A percentile compares a stretch with the other conserved stretches of the same genome.
phyloP scores from a whole-genome alignment of 805 yeast species.

The Starmerella khaoyaiensis region DNA sequence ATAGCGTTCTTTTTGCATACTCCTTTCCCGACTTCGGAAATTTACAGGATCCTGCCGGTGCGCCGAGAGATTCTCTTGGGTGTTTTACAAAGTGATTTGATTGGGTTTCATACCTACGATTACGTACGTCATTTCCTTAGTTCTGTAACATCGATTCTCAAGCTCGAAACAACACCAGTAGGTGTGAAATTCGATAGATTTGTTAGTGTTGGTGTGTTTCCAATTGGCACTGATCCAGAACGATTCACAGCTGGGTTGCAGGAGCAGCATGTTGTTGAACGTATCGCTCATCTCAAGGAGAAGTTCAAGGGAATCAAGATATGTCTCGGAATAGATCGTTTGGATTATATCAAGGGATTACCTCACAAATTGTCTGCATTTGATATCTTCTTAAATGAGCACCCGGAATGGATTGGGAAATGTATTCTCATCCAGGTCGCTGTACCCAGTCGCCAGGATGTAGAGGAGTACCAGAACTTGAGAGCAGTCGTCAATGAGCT shows the following conservation, averaged over 20 bases:
- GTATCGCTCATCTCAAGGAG: slow-evolving; percentile 51
- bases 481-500: slow-evolving; percentile 91
- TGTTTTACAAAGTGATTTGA: slow-evolving; percentile 81
- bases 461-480: slow-evolving; percentile 89
- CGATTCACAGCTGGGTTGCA: slow-evolving; percentile 71
- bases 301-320: slow-evolving; percentile 68
- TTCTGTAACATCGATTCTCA: slow-evolving; percentile 71
- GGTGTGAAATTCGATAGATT: slow-evolving; percentile 72
- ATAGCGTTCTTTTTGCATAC: slow-evolving; percentile 93
- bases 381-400: slow-evolving; percentile 79
- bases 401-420: slow-evolving; percentile 97
- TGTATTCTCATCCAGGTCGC: slow-evolving; percentile 93
- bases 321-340: slow-evolving; percentile 90
- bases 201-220: slow-evolving; percentile 89
- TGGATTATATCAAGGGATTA: slow-evolving; percentile 95
- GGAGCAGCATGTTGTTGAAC: slow-evolving; percentile 44
- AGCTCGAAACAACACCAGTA: slow-evolving; percentile 76
- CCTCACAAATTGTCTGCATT: slow-evolving; percentile 95
- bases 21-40: slow-evolving; percentile 95
- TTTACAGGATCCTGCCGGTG: slow-evolving; percentile 90
- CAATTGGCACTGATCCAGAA: slow-evolving; percentile 96
- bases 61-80: slow-evolving; percentile 85
- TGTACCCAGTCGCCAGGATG: slow-evolving; percentile 95
- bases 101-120: slow-evolving; percentile 98
- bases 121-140: slow-evolving; percentile 92